Percentiles rank a stretch among this genome's conserved stretches.
These are phyloP conservation scores for Tetradesmus lagerheimii DNA, from an alignment of 139 green algal species.

Conservation along the genomic window DNA sequence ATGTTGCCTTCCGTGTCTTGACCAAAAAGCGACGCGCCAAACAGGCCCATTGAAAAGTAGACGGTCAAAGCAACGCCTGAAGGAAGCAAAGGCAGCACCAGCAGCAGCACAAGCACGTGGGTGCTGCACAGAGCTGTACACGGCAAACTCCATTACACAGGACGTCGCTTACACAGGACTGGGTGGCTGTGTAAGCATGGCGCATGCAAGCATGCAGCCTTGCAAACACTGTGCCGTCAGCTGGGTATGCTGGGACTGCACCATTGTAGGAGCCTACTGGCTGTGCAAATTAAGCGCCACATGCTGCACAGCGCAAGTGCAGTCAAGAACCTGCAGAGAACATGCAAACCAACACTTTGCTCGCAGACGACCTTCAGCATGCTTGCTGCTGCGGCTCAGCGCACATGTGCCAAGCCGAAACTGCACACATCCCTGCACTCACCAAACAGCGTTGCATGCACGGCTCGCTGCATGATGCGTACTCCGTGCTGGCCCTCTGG, in stretches of 20 bases:
- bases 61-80: slow-evolving; percentile 55
- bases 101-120: not conserved
- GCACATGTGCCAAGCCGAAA: not conserved
- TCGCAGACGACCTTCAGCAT: too few relatives aligned
- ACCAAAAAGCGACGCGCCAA: slow-evolving; percentile 67
- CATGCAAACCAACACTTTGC: too few relatives aligned
- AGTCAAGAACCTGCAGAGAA: too few relatives aligned
- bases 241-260: too few relatives aligned
- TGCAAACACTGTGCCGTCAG: too few relatives aligned
- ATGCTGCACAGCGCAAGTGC: too few relatives aligned
- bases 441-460: slow-evolving; percentile 65
- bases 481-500: slow-evolving; percentile 50
- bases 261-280: too few relatives aligned
- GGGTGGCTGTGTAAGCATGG: too few relatives aligned
- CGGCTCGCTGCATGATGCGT: slow-evolving; percentile 51
- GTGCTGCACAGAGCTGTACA: not conserved
- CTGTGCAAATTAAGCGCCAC: too few relatives aligned
- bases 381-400: not conserved
- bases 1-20: slow-evolving; percentile 57
- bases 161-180: too few relatives aligned
- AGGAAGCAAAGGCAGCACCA: not conserved
- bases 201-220: too few relatives aligned
- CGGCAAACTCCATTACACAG: too few relatives aligned
- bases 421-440: not conserved
- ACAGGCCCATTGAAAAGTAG: slow-evolving; percentile 64